Conservation (phyloP, 345 rosid genomes). For the Cardiospermum halicacabum region DNA sequence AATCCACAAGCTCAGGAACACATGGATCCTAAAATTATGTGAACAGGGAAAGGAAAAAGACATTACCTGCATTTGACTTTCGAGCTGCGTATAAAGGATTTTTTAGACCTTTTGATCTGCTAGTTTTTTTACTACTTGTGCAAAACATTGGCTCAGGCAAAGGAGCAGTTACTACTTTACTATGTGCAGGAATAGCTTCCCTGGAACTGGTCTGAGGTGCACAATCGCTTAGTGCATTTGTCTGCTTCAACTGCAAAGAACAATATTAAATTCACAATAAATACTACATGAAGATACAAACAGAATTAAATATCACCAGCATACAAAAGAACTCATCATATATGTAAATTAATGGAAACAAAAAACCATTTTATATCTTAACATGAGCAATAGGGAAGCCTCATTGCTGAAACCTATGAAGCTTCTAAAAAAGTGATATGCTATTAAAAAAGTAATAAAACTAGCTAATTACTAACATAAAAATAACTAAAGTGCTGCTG, state of each 20-base stretch:
- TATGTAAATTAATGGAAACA: too few relatives aligned
- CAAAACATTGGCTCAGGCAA: slow-evolving; percentile 24
- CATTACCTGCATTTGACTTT: slow-evolving; percentile 36
- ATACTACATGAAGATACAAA: slow-evolving; percentile 1
- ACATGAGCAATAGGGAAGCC: neutral
- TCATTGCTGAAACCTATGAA: neutral
- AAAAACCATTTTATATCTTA: neutral
- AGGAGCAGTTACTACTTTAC: slow-evolving; percentile 21
- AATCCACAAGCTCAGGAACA: slow-evolving; percentile 12
- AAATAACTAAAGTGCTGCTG: neutral
- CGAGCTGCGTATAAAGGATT: slow-evolving; percentile 26
- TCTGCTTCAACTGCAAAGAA: slow-evolving; percentile 35
- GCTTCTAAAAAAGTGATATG: neutral
- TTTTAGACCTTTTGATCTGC: slow-evolving; percentile 36
- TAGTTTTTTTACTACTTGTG: slow-evolving; percentile 26
- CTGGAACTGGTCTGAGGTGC: slow-evolving; percentile 25
- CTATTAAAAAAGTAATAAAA: neutral
- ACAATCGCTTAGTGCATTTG: slow-evolving; percentile 25
- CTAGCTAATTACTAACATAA: neutral
- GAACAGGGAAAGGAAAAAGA: neutral
- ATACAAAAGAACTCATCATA: neutral
- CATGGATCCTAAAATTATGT: neutral
- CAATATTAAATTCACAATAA: neutral
- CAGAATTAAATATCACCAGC: neutral
- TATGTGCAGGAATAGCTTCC: slow-evolving; percentile 16